These are phyloP conservation scores for Mycena polygramma DNA, from an alignment of 768 basidiomycete species.

Conservation along the genomic window DNA sequence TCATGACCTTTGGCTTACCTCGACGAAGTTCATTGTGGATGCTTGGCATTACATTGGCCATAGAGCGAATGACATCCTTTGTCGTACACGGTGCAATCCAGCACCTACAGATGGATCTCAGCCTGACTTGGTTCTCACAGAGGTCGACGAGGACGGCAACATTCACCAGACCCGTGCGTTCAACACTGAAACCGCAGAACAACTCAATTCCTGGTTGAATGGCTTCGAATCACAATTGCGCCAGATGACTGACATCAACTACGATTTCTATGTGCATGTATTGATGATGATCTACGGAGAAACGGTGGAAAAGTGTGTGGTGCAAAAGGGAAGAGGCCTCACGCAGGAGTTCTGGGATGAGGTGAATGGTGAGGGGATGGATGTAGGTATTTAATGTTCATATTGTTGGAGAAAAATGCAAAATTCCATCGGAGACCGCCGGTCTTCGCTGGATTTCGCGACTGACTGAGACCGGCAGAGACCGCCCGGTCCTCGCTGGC, in stretches of 20 bases:
- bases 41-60: slow-evolving; percentile 31
- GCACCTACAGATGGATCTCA: slow-evolving; percentile 35
- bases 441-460: no score
- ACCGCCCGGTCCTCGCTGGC: no score
- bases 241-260: slow-evolving; percentile 12
- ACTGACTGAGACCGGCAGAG: no score
- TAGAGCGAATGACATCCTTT: slow-evolving; percentile 26
- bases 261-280: slow-evolving; percentile 10
- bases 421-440: no score
- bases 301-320: neutral
- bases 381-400: no score
- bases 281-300: slow-evolving; percentile 9
- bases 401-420: no score
- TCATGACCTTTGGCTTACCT: slow-evolving; percentile 23
- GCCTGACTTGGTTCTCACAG: slow-evolving; percentile 31
- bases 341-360: no score
- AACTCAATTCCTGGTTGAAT: slow-evolving; percentile 9
- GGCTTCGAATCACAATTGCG: slow-evolving; percentile 11
- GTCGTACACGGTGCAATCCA: slow-evolving; percentile 24
- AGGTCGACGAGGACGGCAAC: slow-evolving; percentile 18
- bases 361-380: no score
- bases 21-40: slow-evolving; percentile 37
- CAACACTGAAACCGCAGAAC: slow-evolving; percentile 34
- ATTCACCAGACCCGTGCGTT: slow-evolving; percentile 32
- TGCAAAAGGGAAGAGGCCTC: neutral